Conservation (phyloP, 2,329 filamentous ascomycete genomes). For the Fusarium agapanthi region DNA sequence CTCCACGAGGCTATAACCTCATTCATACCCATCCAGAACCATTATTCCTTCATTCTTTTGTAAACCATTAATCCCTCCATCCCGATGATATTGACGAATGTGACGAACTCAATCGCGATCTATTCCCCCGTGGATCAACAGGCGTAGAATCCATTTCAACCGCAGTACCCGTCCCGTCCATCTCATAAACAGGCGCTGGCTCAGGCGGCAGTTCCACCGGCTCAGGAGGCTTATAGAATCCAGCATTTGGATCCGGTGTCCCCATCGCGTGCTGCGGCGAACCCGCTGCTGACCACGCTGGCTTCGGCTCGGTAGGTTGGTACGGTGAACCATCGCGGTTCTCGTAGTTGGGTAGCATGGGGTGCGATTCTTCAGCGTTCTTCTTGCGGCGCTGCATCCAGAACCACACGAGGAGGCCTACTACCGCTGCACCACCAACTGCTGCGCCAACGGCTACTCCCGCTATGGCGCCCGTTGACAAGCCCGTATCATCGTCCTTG, state of each 20-base stretch:
- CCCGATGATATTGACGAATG: neutral
- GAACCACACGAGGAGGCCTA: constrained; percentile 39
- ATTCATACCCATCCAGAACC: constrained; percentile 5
- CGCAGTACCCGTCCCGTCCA: constrained; percentile 32
- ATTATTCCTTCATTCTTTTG: constrained; percentile 4
- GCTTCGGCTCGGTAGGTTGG: constrained; percentile 36
- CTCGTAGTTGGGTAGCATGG: constrained; percentile 43
- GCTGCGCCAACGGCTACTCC: constrained; percentile 53
- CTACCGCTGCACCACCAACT: constrained; percentile 40
- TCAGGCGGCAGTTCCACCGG: constrained; percentile 24
- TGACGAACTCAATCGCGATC: neutral
- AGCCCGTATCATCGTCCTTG: constrained; percentile 19
- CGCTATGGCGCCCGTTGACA: constrained; percentile 50
- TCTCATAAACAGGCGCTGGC: constrained; percentile 30
- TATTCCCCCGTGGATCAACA: neutral
- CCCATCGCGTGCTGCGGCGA: constrained; percentile 15
- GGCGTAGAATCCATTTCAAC: constrained; percentile 29
- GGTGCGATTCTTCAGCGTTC: constrained; percentile 41
- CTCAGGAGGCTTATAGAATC: constrained; percentile 8
- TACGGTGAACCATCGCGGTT: constrained; percentile 26
- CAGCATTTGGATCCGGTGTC: constrained; percentile 1
- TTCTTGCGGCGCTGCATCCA: constrained; percentile 43
- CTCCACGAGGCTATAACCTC: constrained; percentile 20
- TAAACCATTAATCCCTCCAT: neutral
- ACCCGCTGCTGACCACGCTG: constrained; percentile 6